Conservation (phyloP, 495 filamentous ascomycete genomes). For the Xylaria flabelliformis region DNA sequence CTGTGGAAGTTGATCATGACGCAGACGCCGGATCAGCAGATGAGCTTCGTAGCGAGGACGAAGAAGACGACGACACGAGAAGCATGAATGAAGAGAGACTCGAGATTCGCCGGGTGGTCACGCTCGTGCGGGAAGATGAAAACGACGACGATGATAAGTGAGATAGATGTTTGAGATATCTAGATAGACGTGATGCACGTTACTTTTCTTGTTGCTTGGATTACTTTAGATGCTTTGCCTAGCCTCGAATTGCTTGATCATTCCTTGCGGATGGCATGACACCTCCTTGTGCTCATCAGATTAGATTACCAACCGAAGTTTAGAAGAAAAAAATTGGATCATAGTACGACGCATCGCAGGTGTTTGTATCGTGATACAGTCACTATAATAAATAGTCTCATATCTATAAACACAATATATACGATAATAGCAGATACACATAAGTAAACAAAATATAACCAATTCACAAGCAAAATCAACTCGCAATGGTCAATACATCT, state of each 20-base stretch:
- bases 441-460: too few relatives aligned
- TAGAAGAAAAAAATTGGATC: neutral
- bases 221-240: neutral
- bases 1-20: neutral
- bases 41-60: slow-evolving; percentile 40
- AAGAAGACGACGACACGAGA: slow-evolving; percentile 45
- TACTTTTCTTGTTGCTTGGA: neutral
- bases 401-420: too few relatives aligned
- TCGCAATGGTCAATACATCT: neutral
- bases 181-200: neutral
- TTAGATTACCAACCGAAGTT: neutral
- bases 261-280: neutral
- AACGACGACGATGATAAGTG: slow-evolving; percentile 23
- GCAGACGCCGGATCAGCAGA: slow-evolving; percentile 19
- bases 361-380: neutral
- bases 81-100: slow-evolving; percentile 42
- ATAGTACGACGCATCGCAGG: neutral
- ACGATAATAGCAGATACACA: too few relatives aligned
- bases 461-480: neutral
- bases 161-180: neutral
- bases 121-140: slow-evolving; percentile 25
- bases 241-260: neutral
- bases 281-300: neutral
- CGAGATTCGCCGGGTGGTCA: slow-evolving; percentile 27
- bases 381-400: too few relatives aligned